phyloP scores from a whole-genome alignment of 192 early-diverging fungal species.

The Coemansia sp. region DNA sequence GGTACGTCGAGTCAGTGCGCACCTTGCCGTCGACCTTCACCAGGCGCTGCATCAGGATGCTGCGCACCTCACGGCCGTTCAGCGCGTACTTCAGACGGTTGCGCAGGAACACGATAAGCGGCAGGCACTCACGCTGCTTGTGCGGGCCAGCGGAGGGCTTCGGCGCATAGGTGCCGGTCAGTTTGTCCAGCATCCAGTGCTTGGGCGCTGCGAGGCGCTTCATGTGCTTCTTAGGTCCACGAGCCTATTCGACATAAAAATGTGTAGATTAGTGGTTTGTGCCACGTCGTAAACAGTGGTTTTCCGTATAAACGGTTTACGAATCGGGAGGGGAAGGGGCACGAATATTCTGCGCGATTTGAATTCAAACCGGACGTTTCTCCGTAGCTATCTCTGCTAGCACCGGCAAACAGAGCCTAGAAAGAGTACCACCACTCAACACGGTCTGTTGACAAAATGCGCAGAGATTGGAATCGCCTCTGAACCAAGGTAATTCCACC shows the following conservation, averaged over 20 bases:
- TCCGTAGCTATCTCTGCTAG: too few relatives aligned
- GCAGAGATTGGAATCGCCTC: too few relatives aligned
- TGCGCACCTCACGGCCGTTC: conserved; percentile 93
- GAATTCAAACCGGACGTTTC: too few relatives aligned
- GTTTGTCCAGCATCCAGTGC: conserved; percentile 99
- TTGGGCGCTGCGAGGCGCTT: conserved; percentile 98
- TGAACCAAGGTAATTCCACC: too few relatives aligned
- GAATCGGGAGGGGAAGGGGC: too few relatives aligned
- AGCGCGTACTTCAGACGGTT: conserved; percentile 99
- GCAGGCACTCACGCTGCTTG: conserved; percentile 99
- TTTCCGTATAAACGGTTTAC: too few relatives aligned
- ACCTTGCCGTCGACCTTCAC: conserved; percentile 99
- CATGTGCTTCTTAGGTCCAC: conserved; percentile 99
- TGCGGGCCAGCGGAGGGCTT: conserved; percentile 97
- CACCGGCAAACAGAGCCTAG: too few relatives aligned
- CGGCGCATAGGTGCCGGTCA: conserved; percentile 94
- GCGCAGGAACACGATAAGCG: conserved; percentile 96
- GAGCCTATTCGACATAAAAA: conserved; percentile 43
- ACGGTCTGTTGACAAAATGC: too few relatives aligned
- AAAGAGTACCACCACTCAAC: too few relatives aligned
- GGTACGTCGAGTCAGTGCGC: conserved; percentile 94
- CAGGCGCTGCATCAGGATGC: conserved; percentile 97
- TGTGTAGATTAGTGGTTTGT: neutral
- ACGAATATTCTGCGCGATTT: too few relatives aligned
- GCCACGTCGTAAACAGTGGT: too few relatives aligned